Base-by-base conservation (phyloP, 108 stramenopile genomes). In the Cyclotella choctawhatcheeana region DNA sequence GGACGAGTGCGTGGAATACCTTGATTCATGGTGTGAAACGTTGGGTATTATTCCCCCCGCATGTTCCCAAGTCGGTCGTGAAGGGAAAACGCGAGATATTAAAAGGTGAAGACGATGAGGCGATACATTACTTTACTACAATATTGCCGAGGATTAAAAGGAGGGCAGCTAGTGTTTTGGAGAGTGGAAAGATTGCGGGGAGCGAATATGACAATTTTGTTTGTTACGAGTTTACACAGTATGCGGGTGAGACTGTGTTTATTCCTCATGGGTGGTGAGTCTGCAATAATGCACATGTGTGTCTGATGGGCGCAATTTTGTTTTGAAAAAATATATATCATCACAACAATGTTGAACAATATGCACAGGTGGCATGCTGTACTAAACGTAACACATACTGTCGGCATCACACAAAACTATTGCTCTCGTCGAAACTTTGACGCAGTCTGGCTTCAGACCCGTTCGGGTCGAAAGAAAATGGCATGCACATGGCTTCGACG, bases 1-100 rank as follows among this genome's bases (percentile, higher is more conserved):
- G 88, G 14, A 99, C 98, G 10, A 83, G 83, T 47, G 99, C 99
- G 21, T 99, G 99, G 99, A 99, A 99, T 81, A 97, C 99, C 1
- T 78, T 98, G 32, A 71, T 99, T 40, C 53, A 64, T 0, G 99
- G 99, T 0, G 69, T 91, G 58, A 99, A 99, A 77, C 91, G 97
- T 7, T 99, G 99, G 99, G 96, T 98, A 48, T 73, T 99, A 18
- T 98, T 99, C 69, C 98, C 98, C 13, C 99, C 99, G 7, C 83
- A 85, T 48, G 83, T 93, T 1, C 79, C 94, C 25, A 96, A 90
- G 69, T 59, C 66, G 30, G 79, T 98, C 14, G 97, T 93, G 30
- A 99, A 97, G 82, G 97, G 95, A 7, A 82, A 71, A 47, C 77
- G 77, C 5, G 60, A 96, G 51, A 77, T 93, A 24, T 59, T 83